Evolutionary conservation across 352 stramenopile species (phyloP), one percentile per base, ranked within the genome.

Genomic region (Phytopythium montanum): DNA sequence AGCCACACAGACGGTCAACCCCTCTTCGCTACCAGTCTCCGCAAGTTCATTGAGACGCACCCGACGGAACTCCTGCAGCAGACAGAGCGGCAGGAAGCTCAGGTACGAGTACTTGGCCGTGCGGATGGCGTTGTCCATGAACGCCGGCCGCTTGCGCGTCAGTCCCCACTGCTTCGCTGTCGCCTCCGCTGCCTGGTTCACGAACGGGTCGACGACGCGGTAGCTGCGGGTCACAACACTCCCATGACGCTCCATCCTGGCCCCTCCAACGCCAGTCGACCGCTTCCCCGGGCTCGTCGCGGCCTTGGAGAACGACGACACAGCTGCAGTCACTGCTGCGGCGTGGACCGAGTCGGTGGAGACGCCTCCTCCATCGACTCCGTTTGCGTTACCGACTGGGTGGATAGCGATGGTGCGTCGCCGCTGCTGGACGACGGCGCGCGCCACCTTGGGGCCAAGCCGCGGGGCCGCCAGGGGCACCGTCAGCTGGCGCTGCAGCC

Each of bases 91-190:
- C 25, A 92, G 51, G 29, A 92, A 88, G 64, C 87, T 92, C 54
- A 84, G 26, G 49, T 72, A 69, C 31, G 78, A 87, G 75, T 99
- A 99, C 77, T 97, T 98, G 68, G 77, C 87, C 28, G 92, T 98
- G 29, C 73, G 69, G 23, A 98, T 89, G 46, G 69, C 70, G 62
- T 98, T 98, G 56, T 64, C 81, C 41, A 80, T 75, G 63, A 78
- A 93, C 16, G 58, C 68, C 19, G 72, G 71, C 59, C 85, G 86
- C 26, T 70, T 39, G 56, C 85, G 81, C 5, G 77, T 84, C n/a
- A 56, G 50, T n/a, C n/a, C n/a, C 28, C n/a, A n/a, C n/a, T n/a
- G n/a, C n/a, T n/a, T n/a, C n/a, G n/a, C n/a, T n/a, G n/a, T n/a
- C n/a, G n/a, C n/a, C n/a, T n/a, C n/a, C n/a, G n/a, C n/a, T n/a